Conservation (phyloP, 2,329 filamentous ascomycete genomes). For the Colletotrichum phormii region DNA sequence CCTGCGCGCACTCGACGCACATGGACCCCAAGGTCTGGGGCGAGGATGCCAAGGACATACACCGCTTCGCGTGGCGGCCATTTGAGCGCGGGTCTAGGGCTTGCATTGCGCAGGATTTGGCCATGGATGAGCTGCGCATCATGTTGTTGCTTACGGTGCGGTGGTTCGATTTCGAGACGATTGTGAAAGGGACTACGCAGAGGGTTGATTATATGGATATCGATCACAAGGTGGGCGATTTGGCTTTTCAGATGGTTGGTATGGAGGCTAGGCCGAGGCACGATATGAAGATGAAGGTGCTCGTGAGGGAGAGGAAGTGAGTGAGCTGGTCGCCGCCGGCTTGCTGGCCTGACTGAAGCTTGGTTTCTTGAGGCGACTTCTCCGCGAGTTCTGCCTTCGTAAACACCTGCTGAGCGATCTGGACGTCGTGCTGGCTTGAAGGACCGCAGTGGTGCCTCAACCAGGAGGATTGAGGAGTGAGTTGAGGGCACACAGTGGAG, state of each 20-base stretch:
- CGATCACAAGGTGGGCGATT: slow-evolving; percentile 41
- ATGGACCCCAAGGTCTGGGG: slow-evolving; percentile 50
- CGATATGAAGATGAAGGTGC: slow-evolving; percentile 34
- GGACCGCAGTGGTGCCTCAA: too few relatives aligned
- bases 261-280: slow-evolving; percentile 36
- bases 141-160: slow-evolving; percentile 38
- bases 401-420: too few relatives aligned
- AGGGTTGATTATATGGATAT: slow-evolving; percentile 40
- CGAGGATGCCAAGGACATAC: slow-evolving; percentile 15
- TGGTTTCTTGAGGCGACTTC: not conserved
- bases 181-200: slow-evolving; percentile 35
- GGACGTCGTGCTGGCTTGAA: too few relatives aligned
- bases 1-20: slow-evolving; percentile 43
- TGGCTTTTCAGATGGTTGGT: slow-evolving; percentile 35
- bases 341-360: not conserved
- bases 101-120: slow-evolving; percentile 50
- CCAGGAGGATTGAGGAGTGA: not conserved
- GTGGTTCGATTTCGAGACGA: slow-evolving; percentile 43
- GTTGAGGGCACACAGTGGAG: not conserved
- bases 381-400: too few relatives aligned
- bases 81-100: slow-evolving; percentile 51
- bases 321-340: too few relatives aligned
- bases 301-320: slow-evolving; percentile 6
- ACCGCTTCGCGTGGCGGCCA: slow-evolving; percentile 39
- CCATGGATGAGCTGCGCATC: slow-evolving; percentile 46